Base-by-base conservation (phyloP, 495 filamentous ascomycete species). In the Penicillium daleae region DNA sequence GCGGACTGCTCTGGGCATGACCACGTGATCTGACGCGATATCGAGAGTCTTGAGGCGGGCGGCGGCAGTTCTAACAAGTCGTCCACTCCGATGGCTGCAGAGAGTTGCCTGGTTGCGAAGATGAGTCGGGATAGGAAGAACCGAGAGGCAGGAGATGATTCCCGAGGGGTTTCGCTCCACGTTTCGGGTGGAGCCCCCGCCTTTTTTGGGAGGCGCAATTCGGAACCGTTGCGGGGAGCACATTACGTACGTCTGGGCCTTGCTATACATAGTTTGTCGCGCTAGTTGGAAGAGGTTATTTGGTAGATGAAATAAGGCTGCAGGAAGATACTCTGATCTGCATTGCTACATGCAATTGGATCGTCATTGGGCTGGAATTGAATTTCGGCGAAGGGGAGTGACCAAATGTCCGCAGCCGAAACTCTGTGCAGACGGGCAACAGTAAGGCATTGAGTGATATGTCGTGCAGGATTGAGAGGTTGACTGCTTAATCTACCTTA, bases 121-220 rank as follows among this genome's bases (percentile, higher is more conserved):
- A 44, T 9, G 42, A 46, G 21, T 22, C 48, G 48, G 13, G 35
- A 24, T 7, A 12, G 54, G 26, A 29, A 19, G 9, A 54, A 54
- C 7, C 32, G 31, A 54, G 29, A 31, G 51, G 51, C n/a, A 54
- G 13, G 24, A 35, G 10, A 13, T 32, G 15, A 56, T 31, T 26
- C 1, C 35, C 54, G 54, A 56, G 52, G 52, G 49, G 1, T 32
- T 54, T 35, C 50, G 50, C 1, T 46, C 35, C 42, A 27, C 26
- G 56, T 48, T 60, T 26, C 27, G 48, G 15, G 57, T 60, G 57
- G 57, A 46, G n/a, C 57, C 35, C 32, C 22, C 32, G 26, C 15
- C 48, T 44, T 40, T 39, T 19, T 32, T n/a, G 9, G 8, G 29
- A 52, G 51, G 31, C 51, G 26, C 29, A 26, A 54, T 35, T 50